Evolutionary conservation across 495 filamentous ascomycete genomes (phyloP).

Genomic region (Podospora tetraspora): DNA sequence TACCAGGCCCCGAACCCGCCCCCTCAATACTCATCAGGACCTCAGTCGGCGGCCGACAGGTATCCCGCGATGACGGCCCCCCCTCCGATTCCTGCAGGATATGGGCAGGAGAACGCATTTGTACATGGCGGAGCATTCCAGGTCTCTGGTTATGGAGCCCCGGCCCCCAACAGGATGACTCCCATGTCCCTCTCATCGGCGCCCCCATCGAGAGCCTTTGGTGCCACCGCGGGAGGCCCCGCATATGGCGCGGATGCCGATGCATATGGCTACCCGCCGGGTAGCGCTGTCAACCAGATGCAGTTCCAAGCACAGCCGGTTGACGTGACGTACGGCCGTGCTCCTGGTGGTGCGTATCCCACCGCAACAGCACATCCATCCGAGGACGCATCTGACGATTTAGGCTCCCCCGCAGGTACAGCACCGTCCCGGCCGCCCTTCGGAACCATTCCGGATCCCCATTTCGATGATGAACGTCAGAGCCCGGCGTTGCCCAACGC

Average conservation of each 20-base stretch:
- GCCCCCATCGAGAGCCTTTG: constrained; percentile 21
- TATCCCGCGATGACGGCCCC: constrained; percentile 22
- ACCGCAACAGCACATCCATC: constrained; percentile 26
- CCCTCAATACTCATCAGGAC: constrained; percentile 27
- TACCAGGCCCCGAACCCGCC: constrained; percentile 21
- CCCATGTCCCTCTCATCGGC: constrained; percentile 21
- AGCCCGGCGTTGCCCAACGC: constrained; percentile 13
- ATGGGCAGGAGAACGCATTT: constrained; percentile 22
- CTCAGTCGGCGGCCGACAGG: constrained; percentile 25
- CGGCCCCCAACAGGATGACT: constrained; percentile 22
- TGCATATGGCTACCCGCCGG: constrained; percentile 30
- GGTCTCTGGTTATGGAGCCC: constrained; percentile 18
- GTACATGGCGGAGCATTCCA: constrained; percentile 26
- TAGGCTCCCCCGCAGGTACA: constrained; percentile 49
- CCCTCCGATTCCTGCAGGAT: constrained; percentile 19
- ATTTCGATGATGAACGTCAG: constrained; percentile 25
- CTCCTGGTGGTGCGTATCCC: constrained; percentile 34
- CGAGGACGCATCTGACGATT: constrained; percentile 44
- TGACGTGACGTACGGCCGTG: constrained; percentile 47
- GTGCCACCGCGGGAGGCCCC: constrained; percentile 15
- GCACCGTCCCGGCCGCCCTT: constrained; percentile 33
- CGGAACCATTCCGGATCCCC: constrained; percentile 28
- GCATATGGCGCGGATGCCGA: constrained; percentile 27
- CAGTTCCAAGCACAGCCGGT: constrained; percentile 20
- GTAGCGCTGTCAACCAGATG: constrained; percentile 20